Percentiles rank a stretch among this genome's conserved stretches.
phyloP scores from a whole-genome alignment of 371 early-diverging fungal species.

The Apophysomyces elegans region DNA sequence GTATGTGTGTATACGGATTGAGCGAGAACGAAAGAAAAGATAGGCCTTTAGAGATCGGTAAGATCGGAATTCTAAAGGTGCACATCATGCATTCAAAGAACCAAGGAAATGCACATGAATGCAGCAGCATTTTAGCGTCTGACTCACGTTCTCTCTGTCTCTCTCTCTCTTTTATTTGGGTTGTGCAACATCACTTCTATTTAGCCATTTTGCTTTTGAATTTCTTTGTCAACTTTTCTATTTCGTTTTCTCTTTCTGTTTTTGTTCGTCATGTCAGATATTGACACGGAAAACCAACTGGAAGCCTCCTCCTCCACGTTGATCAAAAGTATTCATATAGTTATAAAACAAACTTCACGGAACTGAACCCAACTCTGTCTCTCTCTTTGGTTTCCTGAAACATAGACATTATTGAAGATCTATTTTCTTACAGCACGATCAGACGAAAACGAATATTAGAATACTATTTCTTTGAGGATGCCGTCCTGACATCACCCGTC shows the following conservation, averaged over 20 bases:
- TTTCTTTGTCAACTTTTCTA: constrained; percentile 10
- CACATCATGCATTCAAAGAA: constrained; percentile 4
- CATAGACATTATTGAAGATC: constrained; percentile 29
- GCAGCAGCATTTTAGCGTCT: constrained; percentile 2
- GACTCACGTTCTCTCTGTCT: neutral
- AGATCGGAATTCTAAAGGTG: neutral
- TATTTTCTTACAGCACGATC: constrained; percentile 32
- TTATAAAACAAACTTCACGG: neutral
- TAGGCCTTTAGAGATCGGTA: no score
- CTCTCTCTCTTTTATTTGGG: neutral
- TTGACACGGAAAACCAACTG: constrained; percentile 38
- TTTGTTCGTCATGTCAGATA: constrained; percentile 33
- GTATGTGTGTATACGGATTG: no score
- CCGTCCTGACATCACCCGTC: constrained; percentile 41
- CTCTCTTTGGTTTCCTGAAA: neutral
- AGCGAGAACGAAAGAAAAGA: no score
- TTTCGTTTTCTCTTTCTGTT: constrained; percentile 9
- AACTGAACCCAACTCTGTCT: neutral
- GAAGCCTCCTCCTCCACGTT: constrained; percentile 36
- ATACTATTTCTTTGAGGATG: constrained; percentile 32
- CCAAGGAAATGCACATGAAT: constrained; percentile 12
- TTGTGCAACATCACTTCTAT: constrained; percentile 9
- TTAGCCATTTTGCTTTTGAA: constrained; percentile 8
- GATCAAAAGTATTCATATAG: constrained; percentile 31
- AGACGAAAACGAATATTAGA: constrained; percentile 32